Percentiles rank a stretch among this genome's conserved stretches.
Evolutionary conservation across 139 green algal species (phyloP).

Genomic region (Monoraphidium neglectum): DNA sequence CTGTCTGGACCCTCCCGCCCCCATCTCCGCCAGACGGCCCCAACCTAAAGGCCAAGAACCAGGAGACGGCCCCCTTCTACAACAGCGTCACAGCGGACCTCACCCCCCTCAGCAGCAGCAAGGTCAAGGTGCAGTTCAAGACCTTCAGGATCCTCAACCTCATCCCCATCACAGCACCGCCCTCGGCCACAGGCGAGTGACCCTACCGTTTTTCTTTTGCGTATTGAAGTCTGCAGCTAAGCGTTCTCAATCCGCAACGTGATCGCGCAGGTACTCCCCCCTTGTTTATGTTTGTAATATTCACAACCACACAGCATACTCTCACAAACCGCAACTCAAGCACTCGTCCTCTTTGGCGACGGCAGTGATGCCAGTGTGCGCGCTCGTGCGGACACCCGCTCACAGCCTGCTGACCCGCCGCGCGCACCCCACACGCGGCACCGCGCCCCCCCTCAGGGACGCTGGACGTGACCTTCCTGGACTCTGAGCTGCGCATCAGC

Average conservation of each 20-base stretch:
- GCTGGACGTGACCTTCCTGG: constrained; percentile 71
- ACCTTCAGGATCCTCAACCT: constrained; percentile 74
- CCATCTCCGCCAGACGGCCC: constrained; percentile 30
- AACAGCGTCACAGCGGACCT: constrained; percentile 77
- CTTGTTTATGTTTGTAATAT: no score
- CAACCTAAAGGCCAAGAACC: constrained; percentile 75
- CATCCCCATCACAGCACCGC: constrained; percentile 71
- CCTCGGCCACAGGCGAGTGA: constrained; percentile 42
- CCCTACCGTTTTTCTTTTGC: neutral
- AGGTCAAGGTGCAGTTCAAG: constrained; percentile 80
- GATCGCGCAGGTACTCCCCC: no score
- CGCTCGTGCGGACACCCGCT: no score
- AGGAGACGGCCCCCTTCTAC: constrained; percentile 83
- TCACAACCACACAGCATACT: no score
- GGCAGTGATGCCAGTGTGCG: no score
- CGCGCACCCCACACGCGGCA: constrained; percentile 72
- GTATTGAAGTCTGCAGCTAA: no score
- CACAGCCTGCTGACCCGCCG: no score
- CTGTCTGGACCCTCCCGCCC: neutral
- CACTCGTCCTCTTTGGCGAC: no score
- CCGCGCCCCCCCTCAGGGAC: constrained; percentile 52
- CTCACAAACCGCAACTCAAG: no score
- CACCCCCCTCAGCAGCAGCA: constrained; percentile 51
- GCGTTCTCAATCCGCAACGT: no score
- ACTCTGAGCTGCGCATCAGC: constrained; percentile 68